Percentiles rank a stretch among this genome's conserved stretches.
Evolutionary conservation across 2,329 filamentous ascomycete species (phyloP).

Genomic region (Scopulariopsis brevicaulis): DNA sequence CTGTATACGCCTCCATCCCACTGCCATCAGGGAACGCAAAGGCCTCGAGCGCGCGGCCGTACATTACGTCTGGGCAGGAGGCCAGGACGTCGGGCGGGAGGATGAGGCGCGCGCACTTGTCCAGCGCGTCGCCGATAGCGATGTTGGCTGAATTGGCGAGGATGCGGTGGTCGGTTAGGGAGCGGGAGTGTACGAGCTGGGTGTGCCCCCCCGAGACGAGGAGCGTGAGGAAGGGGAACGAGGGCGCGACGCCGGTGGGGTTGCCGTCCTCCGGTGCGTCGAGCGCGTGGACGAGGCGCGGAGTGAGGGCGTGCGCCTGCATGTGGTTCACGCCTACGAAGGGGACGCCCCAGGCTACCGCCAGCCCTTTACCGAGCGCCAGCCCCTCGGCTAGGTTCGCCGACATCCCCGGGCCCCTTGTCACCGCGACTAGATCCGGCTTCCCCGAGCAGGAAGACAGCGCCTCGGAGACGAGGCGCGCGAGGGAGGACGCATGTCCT

Average conservation of each 20-base stretch:
- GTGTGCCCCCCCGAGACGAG: conserved; percentile 91
- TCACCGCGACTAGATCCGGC: conserved; percentile 85
- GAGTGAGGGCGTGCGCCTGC: conserved; percentile 90
- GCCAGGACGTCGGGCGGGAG: conserved; percentile 51
- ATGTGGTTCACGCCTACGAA: conserved; percentile 89
- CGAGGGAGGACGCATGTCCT: conserved; percentile 64
- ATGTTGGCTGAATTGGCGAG: conserved; percentile 67
- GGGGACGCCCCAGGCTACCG: conserved; percentile 72
- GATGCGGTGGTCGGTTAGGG: conserved; percentile 58
- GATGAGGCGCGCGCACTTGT: conserved; percentile 73
- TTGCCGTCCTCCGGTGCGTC: conserved; percentile 12
- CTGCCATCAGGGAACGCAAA: conserved; percentile 57
- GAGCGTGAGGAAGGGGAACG: conserved; percentile 78
- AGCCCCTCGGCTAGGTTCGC: conserved; percentile 68
- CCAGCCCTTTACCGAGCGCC: conserved; percentile 76
- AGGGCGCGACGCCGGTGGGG: conserved; percentile 21
- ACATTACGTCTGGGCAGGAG: conserved; percentile 55
- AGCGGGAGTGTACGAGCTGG: conserved; percentile 64
- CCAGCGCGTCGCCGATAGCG: conserved; percentile 81
- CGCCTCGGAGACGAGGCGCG: conserved; percentile 40
- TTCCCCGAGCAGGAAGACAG: conserved; percentile 14
- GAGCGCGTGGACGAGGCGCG: conserved; percentile 61
- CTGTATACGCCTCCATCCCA: conserved; percentile 32
- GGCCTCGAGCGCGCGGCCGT: conserved; percentile 65
- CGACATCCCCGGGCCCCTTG: conserved; percentile 81